Evolutionary conservation across 2,329 filamentous ascomycete species (phyloP), one percentile per base, ranked within the genome.

Genomic region (Aspergillus neotritici): DNA sequence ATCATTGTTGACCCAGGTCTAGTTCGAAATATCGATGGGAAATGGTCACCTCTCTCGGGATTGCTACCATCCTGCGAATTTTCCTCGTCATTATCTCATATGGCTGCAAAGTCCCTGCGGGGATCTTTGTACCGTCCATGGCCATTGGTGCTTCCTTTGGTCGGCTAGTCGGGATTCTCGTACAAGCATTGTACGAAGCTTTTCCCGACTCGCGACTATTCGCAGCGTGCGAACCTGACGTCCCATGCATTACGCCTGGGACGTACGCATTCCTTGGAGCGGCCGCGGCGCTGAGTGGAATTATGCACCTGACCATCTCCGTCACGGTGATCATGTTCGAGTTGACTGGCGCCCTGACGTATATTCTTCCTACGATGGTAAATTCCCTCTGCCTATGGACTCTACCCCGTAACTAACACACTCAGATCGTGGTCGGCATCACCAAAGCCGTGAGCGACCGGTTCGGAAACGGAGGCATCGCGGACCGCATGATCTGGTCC

Each of bases 261-360:
- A 97, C 93, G 1, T 98, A 98, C 61, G 93, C 93, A 5, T 94
- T 98, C 55, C 76, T 98, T 0, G 93, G 93, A 33, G 93, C 93
- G 4, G 93, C 83, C 0, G 91, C 93, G 2, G 87, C 93, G 0
- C 74, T 98, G 16, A 91, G 86, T 63, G 93, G 93, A 8, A 96
- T 97, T 60, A 98, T 97, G 91, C 93, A 97, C 66, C 86, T 98
- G 50, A 96, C 91, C 0, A 83, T 98, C 12, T 94, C 90, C 0
- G 89, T 98, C 8, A 91, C 96, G 2, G 93, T 98, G 58, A 98
- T 98, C 66, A 97, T 98, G 93, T 97, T 97, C 60, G 93, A 98
- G 67, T 77, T 98, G 37, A 98, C 93, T 0, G 93, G 93, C n/a
- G 93, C 93, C 5, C 72, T 97, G 47, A 95, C 90, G 2, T 98